A percentile compares a stretch with the other conserved stretches of the same genome.
Evolutionary conservation across 2,329 filamentous ascomycete genomes (phyloP).

Genomic region (Pleoardoris graminearum): DNA sequence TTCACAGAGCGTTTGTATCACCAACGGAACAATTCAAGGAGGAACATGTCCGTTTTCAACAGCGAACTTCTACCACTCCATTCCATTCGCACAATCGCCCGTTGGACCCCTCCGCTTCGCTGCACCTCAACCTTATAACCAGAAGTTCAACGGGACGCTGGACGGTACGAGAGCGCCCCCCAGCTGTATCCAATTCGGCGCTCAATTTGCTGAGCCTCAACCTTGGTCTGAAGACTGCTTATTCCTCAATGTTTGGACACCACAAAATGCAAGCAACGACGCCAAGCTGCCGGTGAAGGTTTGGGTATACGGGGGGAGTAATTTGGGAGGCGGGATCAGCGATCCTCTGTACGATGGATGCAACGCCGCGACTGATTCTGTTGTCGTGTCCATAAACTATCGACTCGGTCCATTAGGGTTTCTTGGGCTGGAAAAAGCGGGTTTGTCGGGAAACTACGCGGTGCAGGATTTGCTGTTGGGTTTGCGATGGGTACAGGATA

Average conservation of each 20-base stretch:
- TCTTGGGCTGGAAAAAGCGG: not conserved
- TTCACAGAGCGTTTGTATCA: not conserved
- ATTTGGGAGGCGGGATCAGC: not conserved
- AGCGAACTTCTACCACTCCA: not conserved
- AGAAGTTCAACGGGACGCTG: not conserved
- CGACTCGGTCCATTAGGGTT: not conserved
- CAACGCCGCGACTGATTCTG: not conserved
- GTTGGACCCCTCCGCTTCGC: not conserved
- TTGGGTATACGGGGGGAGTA: not conserved
- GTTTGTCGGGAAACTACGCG: not conserved
- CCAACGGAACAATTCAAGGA: not conserved
- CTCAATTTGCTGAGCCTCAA: not conserved
- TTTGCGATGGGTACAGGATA: conserved; percentile 1
- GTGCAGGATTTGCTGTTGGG: not conserved
- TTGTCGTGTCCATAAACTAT: conserved; percentile 1
- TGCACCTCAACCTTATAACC: not conserved
- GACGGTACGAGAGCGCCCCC: not conserved
- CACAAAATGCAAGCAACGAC: not conserved
- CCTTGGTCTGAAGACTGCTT: conserved; percentile 2
- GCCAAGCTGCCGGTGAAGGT: not conserved
- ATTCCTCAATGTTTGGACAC: not conserved
- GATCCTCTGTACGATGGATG: not conserved
- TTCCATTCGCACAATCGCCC: not conserved
- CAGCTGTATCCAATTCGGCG: not conserved
- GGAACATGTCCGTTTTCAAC: not conserved